Percentiles rank a stretch among this genome's conserved stretches.
phyloP scores from a whole-genome alignment of 768 basidiomycete species.

The Sarcomyxa edulis region DNA sequence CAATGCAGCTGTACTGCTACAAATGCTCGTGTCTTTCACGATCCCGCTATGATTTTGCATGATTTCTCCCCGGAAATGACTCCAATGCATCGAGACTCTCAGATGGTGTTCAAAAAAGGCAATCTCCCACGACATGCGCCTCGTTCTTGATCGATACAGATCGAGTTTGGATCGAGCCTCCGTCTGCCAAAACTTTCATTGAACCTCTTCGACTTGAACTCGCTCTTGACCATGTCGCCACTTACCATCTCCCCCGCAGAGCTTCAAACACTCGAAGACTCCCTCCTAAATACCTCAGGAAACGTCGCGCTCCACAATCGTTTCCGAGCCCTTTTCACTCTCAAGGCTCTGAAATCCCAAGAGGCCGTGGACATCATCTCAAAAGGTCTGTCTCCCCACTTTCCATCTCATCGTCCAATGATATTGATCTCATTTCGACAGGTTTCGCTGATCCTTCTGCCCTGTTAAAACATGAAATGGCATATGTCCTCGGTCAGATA shows the following conservation, averaged over 20 bases:
- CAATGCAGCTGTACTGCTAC: too few species aligned
- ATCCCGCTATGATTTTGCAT: too few species aligned
- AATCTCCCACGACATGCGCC: too few species aligned
- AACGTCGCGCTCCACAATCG: slow-evolving; percentile 76
- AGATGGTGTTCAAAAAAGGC: too few species aligned
- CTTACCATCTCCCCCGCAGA: slow-evolving; percentile 44
- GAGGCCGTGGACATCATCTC: slow-evolving; percentile 83
- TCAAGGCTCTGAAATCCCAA: slow-evolving; percentile 77
- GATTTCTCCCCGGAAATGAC: too few species aligned
- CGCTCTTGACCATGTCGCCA: too few species aligned
- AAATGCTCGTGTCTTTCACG: too few species aligned
- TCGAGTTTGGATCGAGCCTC: too few species aligned
- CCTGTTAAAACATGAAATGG: slow-evolving; percentile 93
- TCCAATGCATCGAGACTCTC: too few species aligned
- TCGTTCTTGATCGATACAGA: too few species aligned
- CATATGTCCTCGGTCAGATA: slow-evolving; percentile 95
- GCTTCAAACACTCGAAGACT: slow-evolving; percentile 64
- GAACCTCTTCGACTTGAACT: too few species aligned
- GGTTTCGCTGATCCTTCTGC: slow-evolving; percentile 86
- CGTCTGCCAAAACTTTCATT: too few species aligned
- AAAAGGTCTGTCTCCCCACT: slow-evolving; percentile 46
- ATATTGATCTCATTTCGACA: slow-evolving; percentile 25
- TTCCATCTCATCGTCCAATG: neutral
- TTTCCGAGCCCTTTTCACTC: slow-evolving; percentile 87
- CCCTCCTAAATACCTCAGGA: slow-evolving; percentile 73